Evolutionary conservation across 495 filamentous ascomycete genomes (phyloP).

Genomic region (Tuber melanosporum): DNA sequence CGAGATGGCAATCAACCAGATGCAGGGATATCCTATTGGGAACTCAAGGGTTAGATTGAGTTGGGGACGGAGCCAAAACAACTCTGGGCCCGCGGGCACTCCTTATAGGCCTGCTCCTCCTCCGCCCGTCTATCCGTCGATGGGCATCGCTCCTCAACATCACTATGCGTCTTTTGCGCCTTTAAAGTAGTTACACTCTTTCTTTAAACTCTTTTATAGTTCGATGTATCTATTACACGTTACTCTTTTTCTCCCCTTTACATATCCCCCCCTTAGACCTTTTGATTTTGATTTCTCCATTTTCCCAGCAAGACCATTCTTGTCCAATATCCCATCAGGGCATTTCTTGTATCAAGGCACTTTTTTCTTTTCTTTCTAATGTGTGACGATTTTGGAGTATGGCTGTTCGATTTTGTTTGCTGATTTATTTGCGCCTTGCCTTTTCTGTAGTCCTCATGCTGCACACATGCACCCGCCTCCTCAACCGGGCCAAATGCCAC

Average conservation of each 20-base stretch:
- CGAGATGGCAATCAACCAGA: slow-evolving; percentile 99
- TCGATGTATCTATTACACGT: slow-evolving; percentile 45
- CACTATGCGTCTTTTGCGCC: slow-evolving; percentile 67
- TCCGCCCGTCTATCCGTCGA: slow-evolving; percentile 78
- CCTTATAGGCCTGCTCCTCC: slow-evolving; percentile 94
- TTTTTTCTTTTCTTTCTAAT: slow-evolving; percentile 21
- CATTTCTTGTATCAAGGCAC: slow-evolving; percentile 25
- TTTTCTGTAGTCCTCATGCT: slow-evolving; percentile 48
- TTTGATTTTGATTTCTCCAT: background rate
- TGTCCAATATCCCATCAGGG: slow-evolving; percentile 19
- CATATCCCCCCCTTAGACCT: slow-evolving; percentile 29
- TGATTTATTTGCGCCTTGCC: slow-evolving; percentile 41
- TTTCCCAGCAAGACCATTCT: slow-evolving; percentile 10
- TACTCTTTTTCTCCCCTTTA: slow-evolving; percentile 28
- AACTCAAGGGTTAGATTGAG: slow-evolving; percentile 96
- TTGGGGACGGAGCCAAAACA: slow-evolving; percentile 98
- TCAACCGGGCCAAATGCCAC: slow-evolving; percentile 43
- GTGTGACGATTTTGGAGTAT: slow-evolving; percentile 33
- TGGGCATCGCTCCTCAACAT: slow-evolving; percentile 71
- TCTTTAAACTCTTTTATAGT: slow-evolving; percentile 38
- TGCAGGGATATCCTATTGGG: slow-evolving; percentile 99
- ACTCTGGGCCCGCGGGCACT: slow-evolving; percentile 93
- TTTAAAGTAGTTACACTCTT: slow-evolving; percentile 59
- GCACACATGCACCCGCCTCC: slow-evolving; percentile 49
- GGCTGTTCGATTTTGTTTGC: slow-evolving; percentile 42